Evolutionary conservation across 2,329 filamentous ascomycete species (phyloP), one percentile per base, ranked within the genome.

Genomic region (Aureobasidium sp.): DNA sequence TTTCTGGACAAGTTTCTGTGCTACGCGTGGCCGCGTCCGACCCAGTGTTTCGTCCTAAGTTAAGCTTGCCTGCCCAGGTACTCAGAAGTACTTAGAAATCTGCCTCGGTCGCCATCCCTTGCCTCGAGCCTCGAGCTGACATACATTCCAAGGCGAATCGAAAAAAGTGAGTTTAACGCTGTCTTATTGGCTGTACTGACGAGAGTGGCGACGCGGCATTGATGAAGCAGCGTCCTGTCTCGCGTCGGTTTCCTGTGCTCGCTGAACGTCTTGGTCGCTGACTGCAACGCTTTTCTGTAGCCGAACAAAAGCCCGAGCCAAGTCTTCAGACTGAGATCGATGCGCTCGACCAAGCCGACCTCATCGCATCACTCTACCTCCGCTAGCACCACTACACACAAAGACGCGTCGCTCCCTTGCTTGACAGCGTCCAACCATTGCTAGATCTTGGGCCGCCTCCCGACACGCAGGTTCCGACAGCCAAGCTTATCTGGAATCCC

Each of bases 401-500:
- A 23, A 57, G 27, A 46, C 53, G 39, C 41, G 39, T 27, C 29
- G 53, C 53, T 23, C 32, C 55, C 55, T 58, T 58, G 55, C 55
- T 48, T 39, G 32, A 1, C 2, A 20, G 17, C 32, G 2, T 27
- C 55, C 55, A 39, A 27, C 55, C 55, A 46, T 17, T 23, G 42
- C 32, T 17, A 37, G 29, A 58, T 58, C 42, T 58, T 58, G 55
- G 42, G 47, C 55, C 55, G 46, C 46, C 7, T 39, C 57, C 57
- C 57, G 57, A 60, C 44, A 41, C 44, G 34, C 44, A 51, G 57
- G 57, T 12, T 60, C 46, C 57, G 57, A 26, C 39, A 27, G 41
- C 20, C 57, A 46, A 50, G 57, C 57, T 50, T 60, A 60, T 60
- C 57, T 60, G 46, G 44, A 60, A 39, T 48, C 55, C 58, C 58